These are phyloP conservation scores for Lichtheimia ramosa DNA, from an alignment of 371 early-diverging fungal genomes.

Conservation along the genomic window DNA sequence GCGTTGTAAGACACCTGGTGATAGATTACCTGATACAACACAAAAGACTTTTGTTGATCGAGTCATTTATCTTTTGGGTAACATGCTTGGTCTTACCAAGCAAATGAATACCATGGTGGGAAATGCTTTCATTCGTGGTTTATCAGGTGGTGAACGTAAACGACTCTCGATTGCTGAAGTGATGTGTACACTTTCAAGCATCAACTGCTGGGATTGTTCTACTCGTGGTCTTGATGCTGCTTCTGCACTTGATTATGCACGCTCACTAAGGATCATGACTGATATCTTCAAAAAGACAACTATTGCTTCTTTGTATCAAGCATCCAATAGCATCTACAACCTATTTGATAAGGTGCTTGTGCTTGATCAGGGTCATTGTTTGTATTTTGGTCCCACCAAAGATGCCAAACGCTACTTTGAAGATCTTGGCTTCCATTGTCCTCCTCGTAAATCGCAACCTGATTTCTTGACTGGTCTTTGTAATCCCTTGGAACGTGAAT, in stretches of 20 bases:
- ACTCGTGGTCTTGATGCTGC: slow-evolving; percentile 91
- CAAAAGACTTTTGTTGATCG: slow-evolving; percentile 45
- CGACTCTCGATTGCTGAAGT: slow-evolving; percentile 86
- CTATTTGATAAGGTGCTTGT: slow-evolving; percentile 77
- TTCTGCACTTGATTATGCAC: slow-evolving; percentile 79
- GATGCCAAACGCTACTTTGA: slow-evolving; percentile 68
- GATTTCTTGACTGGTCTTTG: slow-evolving; percentile 79
- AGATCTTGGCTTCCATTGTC: slow-evolving; percentile 66
- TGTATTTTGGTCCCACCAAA: slow-evolving; percentile 75
- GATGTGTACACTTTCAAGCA: slow-evolving; percentile 71
- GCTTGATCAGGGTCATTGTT: slow-evolving; percentile 68
- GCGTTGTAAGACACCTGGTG: slow-evolving; percentile 66
- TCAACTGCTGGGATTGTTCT: slow-evolving; percentile 86
- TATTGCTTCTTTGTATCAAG: slow-evolving; percentile 67
- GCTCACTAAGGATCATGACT: slow-evolving; percentile 68
- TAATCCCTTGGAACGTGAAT: slow-evolving; percentile 58
- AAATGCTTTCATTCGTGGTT: slow-evolving; percentile 78
- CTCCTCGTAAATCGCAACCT: slow-evolving; percentile 70
- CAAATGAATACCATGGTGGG: slow-evolving; percentile 83
- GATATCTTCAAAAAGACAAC: slow-evolving; percentile 65
- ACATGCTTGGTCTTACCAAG: slow-evolving; percentile 73
- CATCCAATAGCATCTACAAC: slow-evolving; percentile 72
- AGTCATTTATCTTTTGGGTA: slow-evolving; percentile 54
- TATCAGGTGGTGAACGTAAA: slow-evolving; percentile 89
- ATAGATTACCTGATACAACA: slow-evolving; percentile 44